A percentile compares a stretch with the other conserved stretches of the same genome.
These are phyloP conservation scores for Cryptococcus deneoformans DNA, from an alignment of 1,284 basidiomycete species.

Conservation along the genomic window DNA sequence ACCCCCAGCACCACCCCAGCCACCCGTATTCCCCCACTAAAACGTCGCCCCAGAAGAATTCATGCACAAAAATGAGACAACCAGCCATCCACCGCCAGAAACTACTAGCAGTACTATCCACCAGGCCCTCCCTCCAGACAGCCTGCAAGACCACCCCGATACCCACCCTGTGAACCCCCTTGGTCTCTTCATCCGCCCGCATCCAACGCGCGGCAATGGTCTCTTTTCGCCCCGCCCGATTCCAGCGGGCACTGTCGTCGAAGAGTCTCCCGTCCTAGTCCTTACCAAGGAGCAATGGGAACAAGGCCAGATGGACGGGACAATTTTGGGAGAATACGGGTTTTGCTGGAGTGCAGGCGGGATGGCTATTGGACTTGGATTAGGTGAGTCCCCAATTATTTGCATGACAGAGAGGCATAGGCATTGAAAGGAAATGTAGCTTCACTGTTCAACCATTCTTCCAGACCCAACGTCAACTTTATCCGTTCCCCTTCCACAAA, in stretches of 20 bases:
- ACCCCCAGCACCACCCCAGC: too few species aligned
- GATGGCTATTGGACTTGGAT: slow-evolving; percentile 79
- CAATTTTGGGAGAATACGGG: slow-evolving; percentile 76
- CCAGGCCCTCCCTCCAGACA: not conserved
- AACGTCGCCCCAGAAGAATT: not conserved
- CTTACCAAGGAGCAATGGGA: slow-evolving; percentile 71
- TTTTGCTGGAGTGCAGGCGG: slow-evolving; percentile 75
- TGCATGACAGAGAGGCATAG: not conserved
- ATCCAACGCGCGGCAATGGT: slow-evolving; percentile 40
- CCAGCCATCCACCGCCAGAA: not conserved
- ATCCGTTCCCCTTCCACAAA: slow-evolving; percentile 23
- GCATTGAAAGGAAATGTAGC: slow-evolving; percentile 23
- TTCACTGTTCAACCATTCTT: slow-evolving; percentile 50
- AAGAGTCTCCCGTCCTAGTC: slow-evolving; percentile 82
- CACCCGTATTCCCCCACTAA: too few species aligned
- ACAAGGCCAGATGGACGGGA: slow-evolving; percentile 58
- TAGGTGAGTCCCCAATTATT: slow-evolving; percentile 58
- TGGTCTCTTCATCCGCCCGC: slow-evolving; percentile 31
- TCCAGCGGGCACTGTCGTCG: slow-evolving; percentile 64
- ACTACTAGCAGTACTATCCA: not conserved
- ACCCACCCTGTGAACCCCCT: slow-evolving; percentile 38
- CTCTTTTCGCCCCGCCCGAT: slow-evolving; percentile 58
- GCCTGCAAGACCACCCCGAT: not conserved
- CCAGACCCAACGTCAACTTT: slow-evolving; percentile 48
- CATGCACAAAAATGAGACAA: not conserved